Conservation (phyloP, 805 yeast genomes). For the Suhomyces canberraensis region DNA sequence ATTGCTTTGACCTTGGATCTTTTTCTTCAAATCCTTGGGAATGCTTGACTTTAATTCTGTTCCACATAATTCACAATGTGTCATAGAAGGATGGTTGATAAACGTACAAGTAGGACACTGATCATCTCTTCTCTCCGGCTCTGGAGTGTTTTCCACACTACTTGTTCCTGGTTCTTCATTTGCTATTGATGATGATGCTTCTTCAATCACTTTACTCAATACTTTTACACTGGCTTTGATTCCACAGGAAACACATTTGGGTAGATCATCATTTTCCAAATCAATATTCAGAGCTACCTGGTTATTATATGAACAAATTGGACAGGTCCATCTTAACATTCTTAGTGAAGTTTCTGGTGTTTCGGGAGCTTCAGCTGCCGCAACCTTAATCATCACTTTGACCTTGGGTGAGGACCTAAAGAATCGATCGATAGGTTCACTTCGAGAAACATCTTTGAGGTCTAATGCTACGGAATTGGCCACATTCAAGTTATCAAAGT, state of each 20-base stretch:
- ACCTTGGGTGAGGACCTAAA: slow-evolving; percentile 78
- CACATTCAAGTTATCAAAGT: slow-evolving; percentile 51
- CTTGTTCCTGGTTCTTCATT: neutral
- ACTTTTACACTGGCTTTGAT: slow-evolving; percentile 18
- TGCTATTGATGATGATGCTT: neutral
- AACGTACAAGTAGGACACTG: slow-evolving; percentile 69
- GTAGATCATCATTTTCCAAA: slow-evolving; percentile 18
- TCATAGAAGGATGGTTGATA: slow-evolving; percentile 74
- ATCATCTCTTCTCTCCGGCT: slow-evolving; percentile 21
- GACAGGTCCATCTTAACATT: slow-evolving; percentile 64
- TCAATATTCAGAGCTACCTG: slow-evolving; percentile 18
- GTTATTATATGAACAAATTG: slow-evolving; percentile 81
- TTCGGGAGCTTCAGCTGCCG: neutral
- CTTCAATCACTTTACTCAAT: slow-evolving; percentile 12
- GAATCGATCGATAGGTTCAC: slow-evolving; percentile 52
- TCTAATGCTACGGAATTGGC: slow-evolving; percentile 50
- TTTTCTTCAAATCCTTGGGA: slow-evolving; percentile 5
- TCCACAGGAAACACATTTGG: slow-evolving; percentile 41
- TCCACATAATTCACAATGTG: slow-evolving; percentile 87
- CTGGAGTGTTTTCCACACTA: slow-evolving; percentile 5
- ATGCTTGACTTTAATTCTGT: slow-evolving; percentile 26
- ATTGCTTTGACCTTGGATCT: neutral
- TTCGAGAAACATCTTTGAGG: slow-evolving; percentile 36
- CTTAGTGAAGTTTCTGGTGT: neutral
- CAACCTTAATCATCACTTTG: slow-evolving; percentile 27